Evolutionary conservation across 192 early-diverging fungal species (phyloP), one percentile per base, ranked within the genome.

Genomic region (Linnemannia zychae): DNA sequence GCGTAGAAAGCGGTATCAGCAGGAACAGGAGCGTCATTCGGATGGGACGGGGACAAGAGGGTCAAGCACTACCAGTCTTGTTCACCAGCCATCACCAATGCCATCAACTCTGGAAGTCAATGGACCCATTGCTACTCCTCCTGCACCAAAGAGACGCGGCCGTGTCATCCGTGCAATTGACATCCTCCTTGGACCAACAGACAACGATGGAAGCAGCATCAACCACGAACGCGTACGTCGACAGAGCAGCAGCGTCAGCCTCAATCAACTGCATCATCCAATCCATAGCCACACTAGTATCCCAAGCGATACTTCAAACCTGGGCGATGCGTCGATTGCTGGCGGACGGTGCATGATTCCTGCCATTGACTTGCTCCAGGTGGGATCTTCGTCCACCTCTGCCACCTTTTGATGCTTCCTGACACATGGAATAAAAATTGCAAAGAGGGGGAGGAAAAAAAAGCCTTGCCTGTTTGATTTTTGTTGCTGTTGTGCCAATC

Each of bases 111-210:
- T 44, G 40, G 40, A 3, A 44, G 40, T 44, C 40, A 44, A 44
- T 44, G 40, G 9, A 44, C 57, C 57, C 15, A 28, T 15, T 13
- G 28, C 28, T 3, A 9, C 57, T 31, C 11, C 57, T 33, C 11
- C 13, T n/a, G 24, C 24, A 3, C 57, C 57, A 9, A 63, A 24
- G 11, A 63, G 57, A 63, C 57, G 57, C 28, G 57, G 57, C 4
- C 57, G 57, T 63, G 76, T 71, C 37, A 77, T 77, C 16, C 67
- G 70, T 16, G 68, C 44, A 15, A 77, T 77, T 12, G 76, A 77
- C 22, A 67, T 49, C 52, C 69, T 77, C 28, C 76, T 77, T 20
- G 76, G 76, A n/a, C 72, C 72, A 6, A 50, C 72, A n/a, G 70
- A 46, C 69, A 49, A 44, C n/a, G 28, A 71, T 44, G 40, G 69